Base-by-base conservation (phyloP, 2,329 filamentous ascomycete genomes). In the Microcyclospora tardicrescens region DNA sequence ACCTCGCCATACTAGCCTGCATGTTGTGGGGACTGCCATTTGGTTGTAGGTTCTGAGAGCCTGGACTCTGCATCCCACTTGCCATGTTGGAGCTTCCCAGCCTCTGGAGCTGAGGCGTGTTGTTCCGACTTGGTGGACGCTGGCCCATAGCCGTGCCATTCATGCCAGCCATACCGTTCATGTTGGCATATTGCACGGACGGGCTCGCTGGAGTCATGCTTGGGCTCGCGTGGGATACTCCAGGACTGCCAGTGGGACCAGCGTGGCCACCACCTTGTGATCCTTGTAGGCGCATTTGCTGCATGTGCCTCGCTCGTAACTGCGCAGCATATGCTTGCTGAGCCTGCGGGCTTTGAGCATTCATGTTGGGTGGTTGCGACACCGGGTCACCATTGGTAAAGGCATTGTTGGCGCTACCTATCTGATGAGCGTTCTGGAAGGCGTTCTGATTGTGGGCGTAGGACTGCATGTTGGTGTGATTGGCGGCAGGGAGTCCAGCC, bases 11-110 rank as follows among this genome's bases (percentile, higher is more conserved):
- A 29, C 45, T 49, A 13, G 56, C 49, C 40, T 56, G 54, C 41
- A 57, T 45, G 14, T 49, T 52, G 33, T 54, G 47, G 14, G 56
- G 54, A 39, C 55, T 58, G 14, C 50, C 51, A 37, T 58, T 54
- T 34, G 47, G 37, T 16, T 46, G 38, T n/a, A 28, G 36, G 11
- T 16, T 31, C 28, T 43, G 39, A 19, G 52, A 46, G n/a, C 48
- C 47, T 9, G 54, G 54, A 37, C 53, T 55, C 44, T 52, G 53
- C 54, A 57, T 53, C 2, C 50, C 52, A 30, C 40, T 47, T 13
- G 44, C 40, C 35, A 49, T 44, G 2, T 15, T 32, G 8, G 52
- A 53, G 31, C 52, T 55, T 8, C 55, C 49, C 31, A 58, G 37
- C 11, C 55, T 43, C 37, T 53, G 49, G 51, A 57, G 54, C 35